Percentiles rank a stretch among this genome's conserved stretches.
phyloP scores from a whole-genome alignment of 2,329 filamentous ascomycete genomes.

The Penicillium sp. region DNA sequence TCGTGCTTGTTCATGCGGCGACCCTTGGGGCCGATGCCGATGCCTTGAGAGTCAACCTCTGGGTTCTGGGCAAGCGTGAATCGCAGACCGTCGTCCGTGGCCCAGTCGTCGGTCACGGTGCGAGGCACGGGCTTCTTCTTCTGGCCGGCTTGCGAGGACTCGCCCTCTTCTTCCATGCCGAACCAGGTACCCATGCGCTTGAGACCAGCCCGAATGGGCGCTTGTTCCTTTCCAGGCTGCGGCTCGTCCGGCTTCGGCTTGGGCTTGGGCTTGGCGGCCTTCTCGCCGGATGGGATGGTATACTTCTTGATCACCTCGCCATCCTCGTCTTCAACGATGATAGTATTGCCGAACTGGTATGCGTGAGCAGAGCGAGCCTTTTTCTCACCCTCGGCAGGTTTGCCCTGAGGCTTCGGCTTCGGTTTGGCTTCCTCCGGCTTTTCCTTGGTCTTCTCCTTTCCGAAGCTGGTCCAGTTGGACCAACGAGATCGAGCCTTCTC shows the following conservation, averaged over 20 bases:
- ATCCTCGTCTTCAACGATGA: constrained; percentile 69
- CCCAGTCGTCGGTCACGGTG: constrained; percentile 35
- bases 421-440: constrained; percentile 32
- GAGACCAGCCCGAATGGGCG: constrained; percentile 53
- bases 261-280: constrained; percentile 26
- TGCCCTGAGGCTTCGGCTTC: constrained; percentile 21
- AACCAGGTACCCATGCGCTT: constrained; percentile 64
- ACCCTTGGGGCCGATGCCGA: constrained; percentile 46
- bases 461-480: constrained; percentile 48
- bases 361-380: constrained; percentile 60
- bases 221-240: constrained; percentile 31
- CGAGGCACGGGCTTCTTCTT: constrained; percentile 26
- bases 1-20: constrained; percentile 65
- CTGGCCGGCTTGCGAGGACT: constrained; percentile 32
- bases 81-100: constrained; percentile 56
- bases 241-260: constrained; percentile 19
- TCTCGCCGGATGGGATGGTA: constrained; percentile 57
- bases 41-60: constrained; percentile 37
- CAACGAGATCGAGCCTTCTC: constrained; percentile 51
- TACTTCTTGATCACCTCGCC: constrained; percentile 71
- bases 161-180: constrained; percentile 39
- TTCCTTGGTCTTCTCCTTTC: constrained; percentile 34
- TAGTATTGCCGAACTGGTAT: constrained; percentile 70
- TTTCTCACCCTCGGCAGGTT: constrained; percentile 24
- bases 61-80: constrained; percentile 60